phyloP scores from a whole-genome alignment of 2,329 filamentous ascomycete species.

The Thielaviopsis musarum region DNA sequence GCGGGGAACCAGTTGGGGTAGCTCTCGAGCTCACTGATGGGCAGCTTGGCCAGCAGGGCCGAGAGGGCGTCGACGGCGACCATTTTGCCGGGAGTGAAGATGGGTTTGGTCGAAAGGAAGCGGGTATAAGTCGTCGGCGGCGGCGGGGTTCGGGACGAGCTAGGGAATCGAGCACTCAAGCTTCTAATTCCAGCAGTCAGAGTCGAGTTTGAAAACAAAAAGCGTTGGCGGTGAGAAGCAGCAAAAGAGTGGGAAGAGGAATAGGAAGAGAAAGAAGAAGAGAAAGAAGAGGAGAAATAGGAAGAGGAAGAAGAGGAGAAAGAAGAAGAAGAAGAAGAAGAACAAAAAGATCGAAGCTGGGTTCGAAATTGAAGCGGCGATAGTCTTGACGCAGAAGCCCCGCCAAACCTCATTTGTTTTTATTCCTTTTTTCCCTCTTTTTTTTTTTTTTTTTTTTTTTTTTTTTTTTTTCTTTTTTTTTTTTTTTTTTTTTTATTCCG shows the following conservation, averaged over 20 bases:
- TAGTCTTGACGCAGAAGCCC: conserved; percentile 1
- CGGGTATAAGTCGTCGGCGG: neutral
- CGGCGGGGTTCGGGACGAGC: neutral
- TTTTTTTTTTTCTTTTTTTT: neutral
- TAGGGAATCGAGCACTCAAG: neutral
- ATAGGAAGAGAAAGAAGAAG: neutral
- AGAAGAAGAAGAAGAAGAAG: neutral
- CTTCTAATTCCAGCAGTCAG: neutral
- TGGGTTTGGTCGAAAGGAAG: neutral
- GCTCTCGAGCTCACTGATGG: conserved; percentile 21
- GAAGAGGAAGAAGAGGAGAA: neutral
- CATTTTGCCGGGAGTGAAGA: conserved; percentile 3
- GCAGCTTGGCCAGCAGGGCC: conserved; percentile 19
- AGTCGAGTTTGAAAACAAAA: neutral
- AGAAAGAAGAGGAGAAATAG: neutral
- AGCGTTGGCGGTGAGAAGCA: neutral
- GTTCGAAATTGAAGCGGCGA: neutral
- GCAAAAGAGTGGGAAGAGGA: neutral
- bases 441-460: neutral
- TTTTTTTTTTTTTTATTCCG: too few species aligned
- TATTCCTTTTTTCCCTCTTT: neutral
- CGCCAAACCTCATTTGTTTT: conserved; percentile 6
- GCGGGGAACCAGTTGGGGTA: conserved; percentile 47
- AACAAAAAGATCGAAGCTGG: neutral
- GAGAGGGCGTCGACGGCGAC: conserved; percentile 10